These are phyloP conservation scores for Berberis thunbergii DNA, from an alignment of 164 flowering plant species.

Conservation along the genomic window DNA sequence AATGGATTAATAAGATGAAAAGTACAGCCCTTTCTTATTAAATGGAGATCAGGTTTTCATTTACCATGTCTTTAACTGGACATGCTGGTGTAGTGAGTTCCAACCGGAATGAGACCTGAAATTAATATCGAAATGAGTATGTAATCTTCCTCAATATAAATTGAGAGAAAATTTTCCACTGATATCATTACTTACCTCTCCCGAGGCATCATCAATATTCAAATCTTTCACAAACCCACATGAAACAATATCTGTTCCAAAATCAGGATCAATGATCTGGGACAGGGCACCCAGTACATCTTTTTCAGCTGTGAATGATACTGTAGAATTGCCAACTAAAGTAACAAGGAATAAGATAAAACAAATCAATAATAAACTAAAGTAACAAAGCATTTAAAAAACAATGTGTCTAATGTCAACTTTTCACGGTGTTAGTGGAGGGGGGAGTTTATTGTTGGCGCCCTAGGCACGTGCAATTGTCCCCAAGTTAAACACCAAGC, in stretches of 20 bases:
- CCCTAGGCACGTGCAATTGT: too few species aligned
- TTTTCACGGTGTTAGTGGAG: neutral
- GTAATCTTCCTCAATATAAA: conserved; percentile 5
- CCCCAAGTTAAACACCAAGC: too few species aligned
- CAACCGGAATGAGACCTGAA: conserved; percentile 90
- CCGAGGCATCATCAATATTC: conserved; percentile 45
- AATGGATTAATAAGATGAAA: too few species aligned
- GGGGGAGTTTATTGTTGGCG: neutral
- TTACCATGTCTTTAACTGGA: conserved; percentile 99
- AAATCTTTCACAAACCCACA: conserved; percentile 98
- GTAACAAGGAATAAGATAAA: conserved; percentile 2
- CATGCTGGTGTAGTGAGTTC: conserved; percentile 99
- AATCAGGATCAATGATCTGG: conserved; percentile 95
- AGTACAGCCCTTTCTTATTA: too few species aligned
- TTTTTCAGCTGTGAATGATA: conserved; percentile 37
- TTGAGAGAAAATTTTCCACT: conserved; percentile 11
- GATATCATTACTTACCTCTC: conserved; percentile 54
- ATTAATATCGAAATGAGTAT: conserved; percentile 16
- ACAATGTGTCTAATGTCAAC: neutral
- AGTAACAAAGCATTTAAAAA: neutral
- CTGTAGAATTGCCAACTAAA: conserved; percentile 37
- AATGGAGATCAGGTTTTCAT: conserved; percentile 13
- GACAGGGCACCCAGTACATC: conserved; percentile 86
- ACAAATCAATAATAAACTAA: neutral
- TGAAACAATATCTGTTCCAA: conserved; percentile 94